Evolutionary conservation across 2,329 filamentous ascomycete species (phyloP).

Genomic region (Fusarium algeriense): DNA sequence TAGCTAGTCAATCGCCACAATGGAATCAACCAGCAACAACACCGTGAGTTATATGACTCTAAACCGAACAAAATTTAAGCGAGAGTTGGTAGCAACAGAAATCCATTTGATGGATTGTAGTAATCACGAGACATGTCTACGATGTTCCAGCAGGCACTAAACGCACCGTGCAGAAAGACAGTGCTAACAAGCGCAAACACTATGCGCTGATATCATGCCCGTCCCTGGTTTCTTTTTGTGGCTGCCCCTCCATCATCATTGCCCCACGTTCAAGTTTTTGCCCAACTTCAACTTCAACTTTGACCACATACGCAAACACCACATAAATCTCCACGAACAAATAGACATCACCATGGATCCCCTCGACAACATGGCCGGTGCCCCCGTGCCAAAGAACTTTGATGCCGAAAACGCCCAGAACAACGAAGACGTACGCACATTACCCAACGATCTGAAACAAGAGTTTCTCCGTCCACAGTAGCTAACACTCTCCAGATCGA

Average conservation of each 20-base stretch:
- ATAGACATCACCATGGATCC: constrained; percentile 51
- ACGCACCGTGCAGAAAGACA: constrained; percentile 10
- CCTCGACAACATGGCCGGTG: constrained; percentile 54
- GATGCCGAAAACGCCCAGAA: constrained; percentile 68
- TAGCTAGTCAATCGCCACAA: too few relatives aligned
- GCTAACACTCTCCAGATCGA: constrained; percentile 76
- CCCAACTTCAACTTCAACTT: constrained; percentile 33
- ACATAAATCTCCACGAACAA: neutral
- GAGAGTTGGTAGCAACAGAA: too few relatives aligned
- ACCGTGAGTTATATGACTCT: neutral
- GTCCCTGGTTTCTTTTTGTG: constrained; percentile 35
- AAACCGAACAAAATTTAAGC: too few relatives aligned
- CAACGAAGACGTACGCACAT: constrained; percentile 65
- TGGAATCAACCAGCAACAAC: neutral
- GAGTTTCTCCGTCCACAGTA: neutral
- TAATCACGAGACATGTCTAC: neutral
- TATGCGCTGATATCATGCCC: constrained; percentile 50
- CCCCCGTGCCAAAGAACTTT: constrained; percentile 66
- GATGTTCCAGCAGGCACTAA: constrained; percentile 34
- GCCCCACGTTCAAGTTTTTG: constrained; percentile 49
- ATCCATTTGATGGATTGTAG: neutral
- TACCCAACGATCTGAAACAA: constrained; percentile 12
- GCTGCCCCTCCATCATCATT: constrained; percentile 47
- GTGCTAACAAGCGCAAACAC: constrained; percentile 42
- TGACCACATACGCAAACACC: neutral